Base-by-base conservation (phyloP, 2,329 filamentous ascomycete genomes). In the Alternaria longipes region DNA sequence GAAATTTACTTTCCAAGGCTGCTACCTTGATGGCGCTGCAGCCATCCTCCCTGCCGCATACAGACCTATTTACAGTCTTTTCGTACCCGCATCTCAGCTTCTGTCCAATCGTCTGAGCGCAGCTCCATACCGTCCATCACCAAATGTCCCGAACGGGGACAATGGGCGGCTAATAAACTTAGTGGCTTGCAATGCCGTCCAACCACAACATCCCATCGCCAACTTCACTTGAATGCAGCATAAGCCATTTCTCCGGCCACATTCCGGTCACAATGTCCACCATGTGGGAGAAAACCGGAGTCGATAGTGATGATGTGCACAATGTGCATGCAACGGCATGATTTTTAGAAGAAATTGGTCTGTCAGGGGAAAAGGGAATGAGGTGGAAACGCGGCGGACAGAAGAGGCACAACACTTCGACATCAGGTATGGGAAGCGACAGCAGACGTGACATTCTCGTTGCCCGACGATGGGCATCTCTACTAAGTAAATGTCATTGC, bases 21-120 rank as follows among this genome's bases (percentile, higher is more conserved):
- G 36, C 50, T 53, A 46, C 65, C 56, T 51, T 59, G 60, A 51
- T 41, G 51, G 24, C 32, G 52, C 42, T 68, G 63, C 67, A 67
- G 60, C 63, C 41, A 60, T 59, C 49, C 58, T 66, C 67, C 69
- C 64, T 66, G 71, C 73, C 68, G 63, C 60, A 71, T 74, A 30
- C 41, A 69, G 66, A 34, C 60, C 68, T 69, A 73, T 78, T 78
- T 76, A 71, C 74, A 75, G 69, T 63, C 63, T 63, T 75, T 76
- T 52, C 46, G 45, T 64, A 46, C 57, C 41, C 55, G 38, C 57
- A 45, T 56, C 53, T 64, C 52, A n/a, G 5, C 14, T 16, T 30
- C 16, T 26, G 16, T 26, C 71, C 73, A 76, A 74, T 75, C 56
- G 62, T 44, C 50, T 34, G 20, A 12, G 12, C 12, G 44, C 8